Percentiles rank a stretch among this genome's conserved stretches.
phyloP scores from a whole-genome alignment of 805 yeast species.

The Metschnikowia baotianmanensis region DNA sequence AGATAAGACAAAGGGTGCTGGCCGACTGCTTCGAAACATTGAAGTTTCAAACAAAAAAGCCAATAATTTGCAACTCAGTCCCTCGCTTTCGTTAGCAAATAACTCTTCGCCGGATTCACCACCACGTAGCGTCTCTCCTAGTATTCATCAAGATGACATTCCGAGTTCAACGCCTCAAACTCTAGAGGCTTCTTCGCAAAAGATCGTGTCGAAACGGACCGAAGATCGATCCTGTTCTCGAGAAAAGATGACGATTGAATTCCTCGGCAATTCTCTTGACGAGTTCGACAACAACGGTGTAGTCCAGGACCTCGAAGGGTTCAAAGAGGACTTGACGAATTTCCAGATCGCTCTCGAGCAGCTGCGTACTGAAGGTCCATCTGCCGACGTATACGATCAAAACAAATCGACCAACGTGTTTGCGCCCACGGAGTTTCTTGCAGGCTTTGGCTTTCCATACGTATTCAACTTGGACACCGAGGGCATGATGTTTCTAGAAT shows the following conservation, averaged over 20 bases:
- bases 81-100: too few species aligned
- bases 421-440: slow-evolving; percentile 7
- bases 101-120: too few species aligned
- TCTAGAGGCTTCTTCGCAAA: too few species aligned
- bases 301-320: slow-evolving; percentile 16
- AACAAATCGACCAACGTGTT: background rate
- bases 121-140: too few species aligned
- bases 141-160: too few species aligned
- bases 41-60: background rate
- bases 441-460: slow-evolving; percentile 9
- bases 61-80: too few species aligned
- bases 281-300: slow-evolving; percentile 9
- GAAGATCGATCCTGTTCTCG: background rate
- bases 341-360: slow-evolving; percentile 17
- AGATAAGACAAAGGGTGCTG: background rate
- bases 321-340: slow-evolving; percentile 15
- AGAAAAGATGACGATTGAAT: slow-evolving; percentile 8
- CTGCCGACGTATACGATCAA: background rate
- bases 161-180: too few species aligned
- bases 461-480: slow-evolving; percentile 14
- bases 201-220: background rate
- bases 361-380: slow-evolving; percentile 1
- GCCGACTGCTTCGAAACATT: background rate
- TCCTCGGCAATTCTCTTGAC: slow-evolving; percentile 4
- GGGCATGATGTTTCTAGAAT: slow-evolving; percentile 20